These are phyloP conservation scores for Candida anutae DNA, from an alignment of 1,139 yeast species.

Conservation along the genomic window DNA sequence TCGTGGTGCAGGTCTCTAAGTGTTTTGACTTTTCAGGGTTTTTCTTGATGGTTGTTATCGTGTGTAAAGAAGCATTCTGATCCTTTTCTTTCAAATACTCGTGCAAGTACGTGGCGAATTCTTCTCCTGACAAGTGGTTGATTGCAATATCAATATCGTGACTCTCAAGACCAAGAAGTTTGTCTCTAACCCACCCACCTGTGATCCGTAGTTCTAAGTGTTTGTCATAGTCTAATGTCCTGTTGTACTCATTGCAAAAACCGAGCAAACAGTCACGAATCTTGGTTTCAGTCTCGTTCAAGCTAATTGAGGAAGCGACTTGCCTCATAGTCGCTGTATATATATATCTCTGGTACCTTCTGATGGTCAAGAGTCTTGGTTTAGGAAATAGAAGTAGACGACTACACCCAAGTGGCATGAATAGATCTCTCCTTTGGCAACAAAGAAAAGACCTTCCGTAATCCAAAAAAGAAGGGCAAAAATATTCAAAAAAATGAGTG, in stretches of 20 bases:
- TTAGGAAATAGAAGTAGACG: too few species aligned
- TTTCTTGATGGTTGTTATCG: conserved; percentile 75
- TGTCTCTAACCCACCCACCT: conserved; percentile 99
- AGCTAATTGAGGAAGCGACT: conserved; percentile 14
- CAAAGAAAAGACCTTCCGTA: too few species aligned
- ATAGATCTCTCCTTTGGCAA: background rate
- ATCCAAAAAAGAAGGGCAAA: too few species aligned
- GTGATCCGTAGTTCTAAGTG: conserved; percentile 63
- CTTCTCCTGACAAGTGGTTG: conserved; percentile 75
- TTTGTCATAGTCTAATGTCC: conserved; percentile 6
- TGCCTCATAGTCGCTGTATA: background rate
- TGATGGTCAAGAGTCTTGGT: too few species aligned
- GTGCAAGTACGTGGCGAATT: conserved; percentile 64
- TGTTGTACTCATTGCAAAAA: conserved; percentile 31
- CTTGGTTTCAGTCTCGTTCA: conserved; percentile 41
- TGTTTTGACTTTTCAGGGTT: conserved; percentile 96
- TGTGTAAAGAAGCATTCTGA: conserved; percentile 29
- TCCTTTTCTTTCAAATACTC: conserved; percentile 45
- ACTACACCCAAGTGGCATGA: too few species aligned
- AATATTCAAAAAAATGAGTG: conserved; percentile 53
- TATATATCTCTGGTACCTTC: too few species aligned
- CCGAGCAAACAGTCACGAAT: conserved; percentile 40
- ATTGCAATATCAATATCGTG: conserved; percentile 91
- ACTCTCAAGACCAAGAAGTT: conserved; percentile 67
- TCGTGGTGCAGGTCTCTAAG: conserved; percentile 92